Percentiles rank a stretch among this genome's conserved stretches.
Evolutionary conservation across 1,284 basidiomycete species (phyloP).

Genomic region (Termitomyces sp.): DNA sequence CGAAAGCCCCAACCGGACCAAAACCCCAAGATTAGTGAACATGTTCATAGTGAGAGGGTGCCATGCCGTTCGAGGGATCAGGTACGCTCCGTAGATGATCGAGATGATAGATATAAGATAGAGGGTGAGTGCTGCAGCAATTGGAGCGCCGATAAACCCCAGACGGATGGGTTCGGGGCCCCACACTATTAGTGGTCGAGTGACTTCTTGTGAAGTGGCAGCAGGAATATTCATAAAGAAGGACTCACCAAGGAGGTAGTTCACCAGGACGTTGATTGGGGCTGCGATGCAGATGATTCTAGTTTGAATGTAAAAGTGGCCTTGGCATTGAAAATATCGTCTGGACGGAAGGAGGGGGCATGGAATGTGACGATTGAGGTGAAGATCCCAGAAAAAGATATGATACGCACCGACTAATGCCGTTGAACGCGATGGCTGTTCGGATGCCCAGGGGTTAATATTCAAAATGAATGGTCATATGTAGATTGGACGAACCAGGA

Average conservation of each 20-base stretch:
- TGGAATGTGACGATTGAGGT: too few species aligned
- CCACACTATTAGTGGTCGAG: conserved; percentile 57
- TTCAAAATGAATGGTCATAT: not conserved
- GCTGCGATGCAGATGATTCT: conserved; percentile 6
- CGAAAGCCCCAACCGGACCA: conserved; percentile 71
- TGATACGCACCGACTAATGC: conserved; percentile 52
- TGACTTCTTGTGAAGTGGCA: not conserved
- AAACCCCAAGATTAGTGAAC: conserved; percentile 71
- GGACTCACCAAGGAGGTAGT: conserved; percentile 70
- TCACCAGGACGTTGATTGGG: conserved; percentile 80
- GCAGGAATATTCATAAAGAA: too few species aligned
- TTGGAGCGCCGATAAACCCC: conserved; percentile 91
- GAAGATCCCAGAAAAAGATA: conserved; percentile 15
- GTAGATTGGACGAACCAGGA: conserved; percentile 48
- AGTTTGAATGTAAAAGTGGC: conserved; percentile 26
- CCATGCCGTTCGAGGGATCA: conserved; percentile 80
- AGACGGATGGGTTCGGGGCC: conserved; percentile 73
- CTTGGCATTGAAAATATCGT: conserved; percentile 88
- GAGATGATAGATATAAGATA: conserved; percentile 74
- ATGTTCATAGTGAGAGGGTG: conserved; percentile 66
- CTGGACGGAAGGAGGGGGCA: conserved; percentile 28
- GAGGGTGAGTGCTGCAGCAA: conserved; percentile 85
- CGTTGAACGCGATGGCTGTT: conserved; percentile 75
- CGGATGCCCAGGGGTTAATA: not conserved
- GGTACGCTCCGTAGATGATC: conserved; percentile 66